Conservation (phyloP, 495 filamentous ascomycete genomes). For the Staphylotrichum longicolle region DNA sequence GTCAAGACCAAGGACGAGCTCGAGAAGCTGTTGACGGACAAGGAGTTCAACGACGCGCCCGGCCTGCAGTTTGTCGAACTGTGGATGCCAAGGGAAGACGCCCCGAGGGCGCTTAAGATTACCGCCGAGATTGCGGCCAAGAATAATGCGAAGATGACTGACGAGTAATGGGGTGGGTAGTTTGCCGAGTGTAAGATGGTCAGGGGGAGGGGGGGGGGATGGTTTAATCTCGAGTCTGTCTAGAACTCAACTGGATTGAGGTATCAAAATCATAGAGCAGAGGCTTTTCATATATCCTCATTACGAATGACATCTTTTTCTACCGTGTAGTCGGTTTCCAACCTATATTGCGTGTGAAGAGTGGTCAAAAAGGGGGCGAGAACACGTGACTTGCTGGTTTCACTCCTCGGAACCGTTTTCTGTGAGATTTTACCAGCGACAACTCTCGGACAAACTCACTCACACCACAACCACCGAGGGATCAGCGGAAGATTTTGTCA, state of each 20-base stretch:
- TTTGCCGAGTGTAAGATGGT: neutral
- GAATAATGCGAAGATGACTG: conserved; percentile 43
- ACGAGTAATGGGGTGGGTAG: neutral
- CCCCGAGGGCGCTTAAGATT: conserved; percentile 67
- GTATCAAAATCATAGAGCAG: no score
- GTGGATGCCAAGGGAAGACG: conserved; percentile 81
- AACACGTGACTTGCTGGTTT: neutral
- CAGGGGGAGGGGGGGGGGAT: neutral
- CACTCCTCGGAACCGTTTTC: no score
- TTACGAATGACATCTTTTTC: no score
- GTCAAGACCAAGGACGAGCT: conserved; percentile 71
- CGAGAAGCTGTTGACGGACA: conserved; percentile 62
- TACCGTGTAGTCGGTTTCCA: no score
- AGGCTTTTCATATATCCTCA: no score
- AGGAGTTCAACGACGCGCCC: conserved; percentile 57
- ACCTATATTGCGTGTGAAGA: neutral
- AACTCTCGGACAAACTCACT: no score
- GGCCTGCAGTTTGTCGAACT: conserved; percentile 73
- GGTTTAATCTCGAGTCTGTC: neutral
- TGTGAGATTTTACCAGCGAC: no score
- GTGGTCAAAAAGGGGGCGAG: neutral
- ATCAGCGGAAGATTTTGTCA: no score
- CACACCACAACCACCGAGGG: no score
- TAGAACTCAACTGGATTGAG: no score
- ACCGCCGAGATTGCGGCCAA: conserved; percentile 68